Evolutionary conservation across 2,329 filamentous ascomycete species (phyloP).

Genomic region (Pseudogymnoascus sp.): DNA sequence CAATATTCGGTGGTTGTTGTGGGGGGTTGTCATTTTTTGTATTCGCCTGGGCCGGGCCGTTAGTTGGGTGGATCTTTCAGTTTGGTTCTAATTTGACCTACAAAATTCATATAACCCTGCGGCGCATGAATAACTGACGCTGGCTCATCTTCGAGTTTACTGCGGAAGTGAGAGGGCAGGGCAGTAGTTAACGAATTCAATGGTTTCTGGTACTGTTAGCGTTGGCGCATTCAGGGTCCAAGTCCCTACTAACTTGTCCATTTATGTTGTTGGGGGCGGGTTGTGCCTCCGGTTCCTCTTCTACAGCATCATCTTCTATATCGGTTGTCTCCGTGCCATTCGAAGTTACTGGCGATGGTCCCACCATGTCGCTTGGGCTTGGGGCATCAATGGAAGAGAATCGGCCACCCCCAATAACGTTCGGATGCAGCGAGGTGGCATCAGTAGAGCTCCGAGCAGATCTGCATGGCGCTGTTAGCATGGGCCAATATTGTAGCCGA

Average conservation of each 20-base stretch:
- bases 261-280: constrained; percentile 30
- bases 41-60: constrained; percentile 15
- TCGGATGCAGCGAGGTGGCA: constrained; percentile 45
- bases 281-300: constrained; percentile 45
- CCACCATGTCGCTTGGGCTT: constrained; percentile 64
- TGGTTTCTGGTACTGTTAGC: constrained; percentile 4
- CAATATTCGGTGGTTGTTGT: constrained; percentile 13
- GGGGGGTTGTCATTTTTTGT: constrained; percentile 18
- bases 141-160: constrained; percentile 64
- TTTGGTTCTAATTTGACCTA: constrained; percentile 35
- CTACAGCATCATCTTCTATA: constrained; percentile 69
- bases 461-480: constrained; percentile 15
- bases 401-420: constrained; percentile 33
- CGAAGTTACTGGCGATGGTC: constrained; percentile 78
- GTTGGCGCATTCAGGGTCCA: not conserved
- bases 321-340: constrained; percentile 78
- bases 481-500: not conserved
- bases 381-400: constrained; percentile 32
- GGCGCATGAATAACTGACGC: constrained; percentile 90
- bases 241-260: not conserved
- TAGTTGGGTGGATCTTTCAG: not conserved
- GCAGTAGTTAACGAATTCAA: constrained; percentile 41
- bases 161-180: constrained; percentile 50
- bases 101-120: constrained; percentile 74
- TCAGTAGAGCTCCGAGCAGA: constrained; percentile 40